phyloP scores from a whole-genome alignment of 2,329 filamentous ascomycete genomes.

The Cladosporium oxysporum region DNA sequence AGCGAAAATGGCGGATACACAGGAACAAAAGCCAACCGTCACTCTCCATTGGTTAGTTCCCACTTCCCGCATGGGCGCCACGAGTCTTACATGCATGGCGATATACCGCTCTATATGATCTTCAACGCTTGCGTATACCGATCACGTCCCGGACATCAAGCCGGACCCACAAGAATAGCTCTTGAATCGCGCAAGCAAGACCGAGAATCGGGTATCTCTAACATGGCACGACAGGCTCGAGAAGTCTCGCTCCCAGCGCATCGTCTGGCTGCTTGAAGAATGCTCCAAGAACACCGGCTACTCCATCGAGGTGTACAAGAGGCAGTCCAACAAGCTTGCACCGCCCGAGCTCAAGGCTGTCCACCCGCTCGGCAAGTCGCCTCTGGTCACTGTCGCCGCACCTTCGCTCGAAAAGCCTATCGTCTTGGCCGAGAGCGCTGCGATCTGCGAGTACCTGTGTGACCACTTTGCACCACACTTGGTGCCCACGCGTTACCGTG shows the following conservation, averaged over 20 bases:
- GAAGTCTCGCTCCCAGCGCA: conserved; percentile 77
- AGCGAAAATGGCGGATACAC: conserved; percentile 12
- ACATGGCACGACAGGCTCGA: conserved; percentile 65
- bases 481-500: conserved; percentile 54
- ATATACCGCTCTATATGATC: neutral
- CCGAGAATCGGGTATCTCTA: neutral
- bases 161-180: neutral
- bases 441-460: conserved; percentile 79
- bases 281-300: conserved; percentile 68
- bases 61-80: neutral
- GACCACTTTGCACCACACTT: conserved; percentile 62
- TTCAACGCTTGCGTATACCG: neutral
- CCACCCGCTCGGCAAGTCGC: conserved; percentile 86
- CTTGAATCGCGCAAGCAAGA: neutral
- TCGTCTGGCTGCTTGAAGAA: conserved; percentile 84
- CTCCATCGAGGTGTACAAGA: conserved; percentile 76
- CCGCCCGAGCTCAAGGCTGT: conserved; percentile 74
- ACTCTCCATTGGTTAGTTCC: conserved; percentile 18
- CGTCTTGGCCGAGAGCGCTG: conserved; percentile 77
- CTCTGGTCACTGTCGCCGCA: conserved; percentile 67
- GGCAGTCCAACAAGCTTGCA: conserved; percentile 65
- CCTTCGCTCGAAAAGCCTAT: conserved; percentile 48
- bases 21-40: conserved; percentile 17
- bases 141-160: neutral
- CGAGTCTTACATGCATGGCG: neutral